Evolutionary conservation across 169 alveolate species (phyloP).

Genomic region (Plasmodium gallinaceum): DNA sequence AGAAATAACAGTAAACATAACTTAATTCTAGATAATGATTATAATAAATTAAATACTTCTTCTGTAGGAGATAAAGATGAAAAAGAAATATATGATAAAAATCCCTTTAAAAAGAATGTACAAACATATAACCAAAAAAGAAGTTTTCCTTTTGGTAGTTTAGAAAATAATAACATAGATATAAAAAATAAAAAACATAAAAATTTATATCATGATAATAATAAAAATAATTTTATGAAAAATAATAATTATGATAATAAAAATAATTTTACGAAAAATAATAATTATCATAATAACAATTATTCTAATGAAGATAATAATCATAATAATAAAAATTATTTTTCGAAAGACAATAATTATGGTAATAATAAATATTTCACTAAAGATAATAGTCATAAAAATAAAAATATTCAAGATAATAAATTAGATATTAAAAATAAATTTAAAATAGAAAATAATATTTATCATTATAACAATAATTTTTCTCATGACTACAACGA

Average conservation of each 20-base stretch:
- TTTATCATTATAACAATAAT: background rate
- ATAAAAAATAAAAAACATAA: constrained; percentile 8
- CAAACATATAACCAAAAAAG: constrained; percentile 9
- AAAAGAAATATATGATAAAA: background rate
- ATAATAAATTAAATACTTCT: constrained; percentile 1
- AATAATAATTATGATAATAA: background rate
- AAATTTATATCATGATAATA: background rate
- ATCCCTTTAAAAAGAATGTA: background rate
- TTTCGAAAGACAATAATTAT: background rate
- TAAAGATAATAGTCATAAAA: constrained; percentile 1
- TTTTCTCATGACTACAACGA: background rate
- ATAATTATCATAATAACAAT: background rate
- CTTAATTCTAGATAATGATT: background rate
- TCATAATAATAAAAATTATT: background rate
- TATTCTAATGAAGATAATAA: background rate
- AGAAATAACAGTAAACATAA: background rate
- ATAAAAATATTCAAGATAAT: background rate
- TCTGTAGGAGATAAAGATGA: background rate
- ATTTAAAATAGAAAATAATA: background rate
- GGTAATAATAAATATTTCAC: background rate
- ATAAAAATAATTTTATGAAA: background rate
- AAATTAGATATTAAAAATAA: background rate
- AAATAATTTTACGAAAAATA: background rate
- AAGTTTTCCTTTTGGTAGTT: background rate
- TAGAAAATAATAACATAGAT: constrained; percentile 1